Evolutionary conservation across 495 filamentous ascomycete species (phyloP), one percentile per base, ranked within the genome.

Genomic region (Hypoxylon crocopeplum): DNA sequence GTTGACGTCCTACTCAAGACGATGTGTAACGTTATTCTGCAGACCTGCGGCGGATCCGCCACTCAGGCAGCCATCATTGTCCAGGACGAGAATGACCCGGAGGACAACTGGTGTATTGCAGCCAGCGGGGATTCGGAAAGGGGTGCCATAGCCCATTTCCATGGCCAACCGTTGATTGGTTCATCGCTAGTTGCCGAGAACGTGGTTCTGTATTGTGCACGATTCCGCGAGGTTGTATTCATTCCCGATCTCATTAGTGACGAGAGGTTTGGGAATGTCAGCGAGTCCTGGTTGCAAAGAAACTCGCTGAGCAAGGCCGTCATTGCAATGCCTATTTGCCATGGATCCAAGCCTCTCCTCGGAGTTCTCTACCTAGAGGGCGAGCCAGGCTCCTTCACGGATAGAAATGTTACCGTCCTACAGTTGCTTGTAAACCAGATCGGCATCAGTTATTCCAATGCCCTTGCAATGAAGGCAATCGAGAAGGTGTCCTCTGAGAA

Each of bases 381-480:
- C 7, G 84, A 90, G 41, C 86, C 90, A 0, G 89, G 90, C 24
- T 90, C 87, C 13, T 94, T 96, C 66, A 95, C 92, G 1, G 91
- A 96, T 64, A 83, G 92, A 1, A 96, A 93, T 50, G 82, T 93
- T 25, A 92, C 89, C 12, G 87, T 97, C 0, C 78, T 96, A 7
- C 89, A 91, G 72, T 77, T 97, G 32, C 83, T 97, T 6, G 91
- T 91, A 66, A 93, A 93, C 63, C 92, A 96, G 66, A 90, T 96
- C 39, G 86, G 89, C 13, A 95, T 95, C 60, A 94, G 91, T 21
- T 84, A 93, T 54, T 90, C 89, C 24, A 96, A 95, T 66, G 91
- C 92, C 0, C 75, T 94, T 48, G 84, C 93, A 3, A 90, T 95
- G 79, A 92, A 90, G 62, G 80, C 86, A 45, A 78, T 93, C 39